phyloP scores from a whole-genome alignment of 139 green algal species.

The Asterochloris sp. region DNA sequence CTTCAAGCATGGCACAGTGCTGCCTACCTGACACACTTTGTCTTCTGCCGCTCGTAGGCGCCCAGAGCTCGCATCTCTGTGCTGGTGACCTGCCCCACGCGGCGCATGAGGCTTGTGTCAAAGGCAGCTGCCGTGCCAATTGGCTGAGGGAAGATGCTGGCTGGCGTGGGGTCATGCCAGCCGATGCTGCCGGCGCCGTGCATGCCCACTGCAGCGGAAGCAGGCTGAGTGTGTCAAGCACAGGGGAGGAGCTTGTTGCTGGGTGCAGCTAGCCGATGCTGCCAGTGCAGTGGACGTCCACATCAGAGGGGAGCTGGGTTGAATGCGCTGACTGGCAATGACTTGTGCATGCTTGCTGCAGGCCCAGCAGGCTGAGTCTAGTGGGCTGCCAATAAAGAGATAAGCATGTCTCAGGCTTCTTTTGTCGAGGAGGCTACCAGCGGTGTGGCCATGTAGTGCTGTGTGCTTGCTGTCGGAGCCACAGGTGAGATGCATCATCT shows the following conservation, averaged over 20 bases:
- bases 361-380: too few species aligned
- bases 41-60: conserved; percentile 12
- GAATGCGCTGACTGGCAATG: too few species aligned
- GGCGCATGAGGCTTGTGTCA: conserved; percentile 15
- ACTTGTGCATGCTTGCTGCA: too few species aligned
- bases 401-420: too few species aligned
- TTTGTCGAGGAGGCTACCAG: too few species aligned
- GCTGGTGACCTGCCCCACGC: conserved; percentile 22
- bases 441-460: too few species aligned
- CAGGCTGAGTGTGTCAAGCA: too few species aligned
- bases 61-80: conserved; percentile 28
- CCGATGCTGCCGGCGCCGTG: conserved; percentile 11
- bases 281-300: neutral
- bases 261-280: neutral
- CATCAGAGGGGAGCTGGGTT: neutral
- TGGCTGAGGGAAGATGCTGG: conserved; percentile 33
- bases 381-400: too few species aligned
- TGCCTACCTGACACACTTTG: conserved; percentile 5
- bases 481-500: too few species aligned
- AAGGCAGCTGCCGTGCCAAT: conserved; percentile 33
- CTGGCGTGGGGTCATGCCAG: neutral
- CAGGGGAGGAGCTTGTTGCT: too few species aligned
- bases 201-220: conserved; percentile 17
- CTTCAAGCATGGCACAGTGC: too few species aligned
- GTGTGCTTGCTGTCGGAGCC: too few species aligned